A percentile compares a stretch with the other conserved stretches of the same genome.
Conservation (phyloP, 306 rosid species). For the Quercus alba region DNA sequence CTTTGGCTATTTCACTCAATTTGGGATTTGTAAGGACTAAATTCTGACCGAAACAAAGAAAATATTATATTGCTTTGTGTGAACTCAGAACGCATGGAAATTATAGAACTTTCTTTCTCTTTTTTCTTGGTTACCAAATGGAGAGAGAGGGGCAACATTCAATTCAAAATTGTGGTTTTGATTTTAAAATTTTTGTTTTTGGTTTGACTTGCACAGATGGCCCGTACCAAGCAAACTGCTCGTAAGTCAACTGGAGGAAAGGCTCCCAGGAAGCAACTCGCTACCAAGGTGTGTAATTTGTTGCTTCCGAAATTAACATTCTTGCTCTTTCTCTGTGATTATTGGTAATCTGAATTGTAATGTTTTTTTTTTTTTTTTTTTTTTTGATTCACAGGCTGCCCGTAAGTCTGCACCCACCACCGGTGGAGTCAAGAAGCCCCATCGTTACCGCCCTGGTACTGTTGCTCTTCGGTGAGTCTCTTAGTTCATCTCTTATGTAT, state of each 20-base stretch:
- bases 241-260: conserved; percentile 96
- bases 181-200: background rate
- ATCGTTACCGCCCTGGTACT: conserved; percentile 92
- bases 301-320: too few relatives aligned
- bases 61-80: background rate
- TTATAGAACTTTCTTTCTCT: background rate
- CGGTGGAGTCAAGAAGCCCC: conserved; percentile 96
- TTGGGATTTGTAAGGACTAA: background rate
- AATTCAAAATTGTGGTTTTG: background rate
- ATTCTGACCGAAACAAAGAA: too few relatives aligned
- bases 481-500: too few relatives aligned
- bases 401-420: conserved; percentile 98
- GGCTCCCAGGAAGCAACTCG: conserved; percentile 97
- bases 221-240: conserved; percentile 98
- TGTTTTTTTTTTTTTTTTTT: background rate
- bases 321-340: too few relatives aligned
- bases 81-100: background rate
- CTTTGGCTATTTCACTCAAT: background rate
- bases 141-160: background rate
- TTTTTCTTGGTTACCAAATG: background rate
- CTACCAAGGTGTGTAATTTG: conserved; percentile 64
- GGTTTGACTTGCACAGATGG: conserved; percentile 49
- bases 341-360: too few relatives aligned
- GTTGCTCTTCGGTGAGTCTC: conserved; percentile 76
- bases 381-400: conserved; percentile 51